Evolutionary conservation across 2,329 filamentous ascomycete genomes (phyloP).

Genomic region (Tolypocladium cylindrosporum): DNA sequence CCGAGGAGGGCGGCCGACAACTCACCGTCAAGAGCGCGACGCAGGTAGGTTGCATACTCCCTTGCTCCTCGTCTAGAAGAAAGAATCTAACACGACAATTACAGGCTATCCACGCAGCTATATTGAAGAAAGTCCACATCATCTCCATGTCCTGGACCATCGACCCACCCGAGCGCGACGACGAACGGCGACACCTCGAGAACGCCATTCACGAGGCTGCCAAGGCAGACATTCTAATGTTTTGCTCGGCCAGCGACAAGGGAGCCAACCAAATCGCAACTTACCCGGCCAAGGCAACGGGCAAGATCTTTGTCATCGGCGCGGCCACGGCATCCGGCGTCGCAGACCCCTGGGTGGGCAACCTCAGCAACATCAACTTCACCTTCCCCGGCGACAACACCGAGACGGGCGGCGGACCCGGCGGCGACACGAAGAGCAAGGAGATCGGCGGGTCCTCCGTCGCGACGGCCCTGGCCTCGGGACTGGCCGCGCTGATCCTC

Average conservation of each 20-base stretch:
- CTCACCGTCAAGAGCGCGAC: background rate
- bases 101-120: background rate
- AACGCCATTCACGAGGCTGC: background rate
- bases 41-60: background rate
- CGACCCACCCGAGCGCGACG: background rate
- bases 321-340: background rate
- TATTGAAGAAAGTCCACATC: background rate
- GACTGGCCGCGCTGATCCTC: background rate
- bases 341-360: background rate
- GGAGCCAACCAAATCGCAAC: background rate
- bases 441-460: background rate
- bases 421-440: background rate
- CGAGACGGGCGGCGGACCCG: background rate
- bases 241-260: background rate
- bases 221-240: background rate
- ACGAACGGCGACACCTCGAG: background rate
- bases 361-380: background rate
- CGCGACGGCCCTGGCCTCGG: background rate
- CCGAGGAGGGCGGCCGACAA: background rate
- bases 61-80: background rate
- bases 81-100: background rate
- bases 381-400: background rate
- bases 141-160: background rate
- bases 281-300: background rate
- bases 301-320: background rate